Conservation (phyloP, 1,139 yeast genomes). For the Nakaseomyces bracarensis region DNA sequence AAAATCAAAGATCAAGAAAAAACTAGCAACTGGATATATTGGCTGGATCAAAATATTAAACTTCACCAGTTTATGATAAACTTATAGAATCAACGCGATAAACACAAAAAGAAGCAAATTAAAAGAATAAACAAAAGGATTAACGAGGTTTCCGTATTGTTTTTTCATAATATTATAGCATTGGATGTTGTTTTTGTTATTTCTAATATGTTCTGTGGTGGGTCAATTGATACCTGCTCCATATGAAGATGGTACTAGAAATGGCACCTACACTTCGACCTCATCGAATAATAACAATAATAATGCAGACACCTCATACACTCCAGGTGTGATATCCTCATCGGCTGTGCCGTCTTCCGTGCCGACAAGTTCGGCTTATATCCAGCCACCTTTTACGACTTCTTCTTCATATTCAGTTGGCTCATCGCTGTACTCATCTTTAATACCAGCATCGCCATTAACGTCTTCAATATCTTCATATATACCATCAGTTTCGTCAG, state of each 20-base stretch:
- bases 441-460: neutral
- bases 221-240: conserved; percentile 4
- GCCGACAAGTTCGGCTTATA: no score
- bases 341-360: neutral
- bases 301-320: neutral
- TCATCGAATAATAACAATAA: neutral
- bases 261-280: neutral
- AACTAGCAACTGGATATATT: no score
- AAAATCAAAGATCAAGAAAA: no score
- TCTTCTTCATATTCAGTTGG: neutral
- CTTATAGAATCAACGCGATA: no score
- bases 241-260: neutral
- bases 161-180: neutral
- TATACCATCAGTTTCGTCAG: neutral
- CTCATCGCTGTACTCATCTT: no score
- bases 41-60: no score
- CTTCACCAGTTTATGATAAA: no score
- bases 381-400: neutral
- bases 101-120: no score
- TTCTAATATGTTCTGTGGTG: conserved; percentile 2
- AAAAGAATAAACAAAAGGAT: neutral
- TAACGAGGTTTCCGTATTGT: no score
- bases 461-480: neutral
- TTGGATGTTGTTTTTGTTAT: neutral
- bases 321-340: neutral